Evolutionary conservation across 208 protist genomes (phyloP).

Genomic region (Leishmania mexicana): DNA sequence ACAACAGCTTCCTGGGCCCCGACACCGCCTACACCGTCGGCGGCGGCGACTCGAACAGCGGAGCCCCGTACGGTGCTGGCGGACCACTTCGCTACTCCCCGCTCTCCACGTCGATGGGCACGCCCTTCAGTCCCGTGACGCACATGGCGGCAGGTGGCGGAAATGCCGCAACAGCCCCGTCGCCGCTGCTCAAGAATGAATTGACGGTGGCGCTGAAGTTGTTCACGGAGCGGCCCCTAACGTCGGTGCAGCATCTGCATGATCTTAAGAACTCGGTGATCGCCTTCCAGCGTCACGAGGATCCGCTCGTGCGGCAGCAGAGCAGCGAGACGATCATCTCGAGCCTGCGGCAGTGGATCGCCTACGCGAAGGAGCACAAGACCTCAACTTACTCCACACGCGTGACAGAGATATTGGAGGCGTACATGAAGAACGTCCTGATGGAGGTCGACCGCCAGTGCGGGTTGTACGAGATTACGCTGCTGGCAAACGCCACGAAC

Average conservation of each 20-base stretch:
- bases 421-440: constrained; percentile 82
- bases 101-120: constrained; percentile 11
- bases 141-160: neutral
- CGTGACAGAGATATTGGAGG: constrained; percentile 86
- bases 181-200: constrained; percentile 37
- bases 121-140: constrained; percentile 22
- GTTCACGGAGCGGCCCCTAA: constrained; percentile 71
- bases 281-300: constrained; percentile 73
- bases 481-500: constrained; percentile 65
- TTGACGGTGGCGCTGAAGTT: constrained; percentile 76
- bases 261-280: constrained; percentile 72
- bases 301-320: constrained; percentile 73
- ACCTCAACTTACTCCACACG: constrained; percentile 83
- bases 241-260: constrained; percentile 80
- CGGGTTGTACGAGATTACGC: constrained; percentile 65
- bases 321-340: constrained; percentile 75
- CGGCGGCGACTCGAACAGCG: constrained; percentile 9
- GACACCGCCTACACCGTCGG: constrained; percentile 20
- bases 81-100: constrained; percentile 29
- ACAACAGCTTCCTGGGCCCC: constrained; percentile 17
- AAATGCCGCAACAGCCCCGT: neutral
- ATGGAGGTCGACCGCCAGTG: constrained; percentile 82
- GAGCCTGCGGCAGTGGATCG: constrained; percentile 68
- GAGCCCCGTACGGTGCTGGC: constrained; percentile 14
- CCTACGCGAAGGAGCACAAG: constrained; percentile 77